Percentiles rank a stretch among this genome's conserved stretches.
Conservation (phyloP, 2,329 filamentous ascomycete genomes). For the Beauveria sp. region DNA sequence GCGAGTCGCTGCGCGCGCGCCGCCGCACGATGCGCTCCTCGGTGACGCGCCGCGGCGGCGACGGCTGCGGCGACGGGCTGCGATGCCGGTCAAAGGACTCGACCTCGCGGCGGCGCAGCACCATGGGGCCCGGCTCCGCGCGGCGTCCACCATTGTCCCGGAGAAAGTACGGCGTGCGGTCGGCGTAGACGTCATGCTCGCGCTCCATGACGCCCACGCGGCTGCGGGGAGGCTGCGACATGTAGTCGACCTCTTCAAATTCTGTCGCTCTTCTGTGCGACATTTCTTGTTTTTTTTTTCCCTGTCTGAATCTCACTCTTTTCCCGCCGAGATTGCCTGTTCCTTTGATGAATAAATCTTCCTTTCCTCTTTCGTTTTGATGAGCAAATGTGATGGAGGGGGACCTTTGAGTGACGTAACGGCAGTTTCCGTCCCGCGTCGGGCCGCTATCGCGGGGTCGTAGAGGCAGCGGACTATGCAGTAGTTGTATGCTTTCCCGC, state of each 20-base stretch:
- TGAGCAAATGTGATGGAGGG: background rate
- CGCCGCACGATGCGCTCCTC: slow-evolving; percentile 37
- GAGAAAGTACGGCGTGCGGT: slow-evolving; percentile 42
- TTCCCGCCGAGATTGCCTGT: background rate
- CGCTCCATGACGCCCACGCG: slow-evolving; percentile 27
- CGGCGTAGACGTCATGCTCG: slow-evolving; percentile 22
- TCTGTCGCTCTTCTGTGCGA: slow-evolving; percentile 14
- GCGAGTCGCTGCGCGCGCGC: slow-evolving; percentile 36
- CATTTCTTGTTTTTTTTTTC: background rate
- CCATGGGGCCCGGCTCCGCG: slow-evolving; percentile 42
- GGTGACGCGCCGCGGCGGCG: slow-evolving; percentile 24
- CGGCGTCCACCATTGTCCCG: slow-evolving; percentile 39
- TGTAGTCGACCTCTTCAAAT: slow-evolving; percentile 28
- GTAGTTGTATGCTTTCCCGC: background rate
- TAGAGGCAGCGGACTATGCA: background rate
- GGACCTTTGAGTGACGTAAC: background rate
- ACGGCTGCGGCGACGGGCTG: slow-evolving; percentile 28
- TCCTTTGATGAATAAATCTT: too few species aligned
- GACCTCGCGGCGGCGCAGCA: slow-evolving; percentile 47
- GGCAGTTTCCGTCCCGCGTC: slow-evolving; percentile 1
- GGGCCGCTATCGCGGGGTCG: slow-evolving; percentile 6
- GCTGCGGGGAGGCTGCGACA: background rate
- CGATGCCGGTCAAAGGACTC: slow-evolving; percentile 45
- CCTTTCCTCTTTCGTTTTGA: background rate
- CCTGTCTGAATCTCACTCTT: background rate